A percentile compares a stretch with the other conserved stretches of the same genome.
These are phyloP conservation scores for Crepidotus variabilis DNA, from an alignment of 768 basidiomycete genomes.

Conservation along the genomic window DNA sequence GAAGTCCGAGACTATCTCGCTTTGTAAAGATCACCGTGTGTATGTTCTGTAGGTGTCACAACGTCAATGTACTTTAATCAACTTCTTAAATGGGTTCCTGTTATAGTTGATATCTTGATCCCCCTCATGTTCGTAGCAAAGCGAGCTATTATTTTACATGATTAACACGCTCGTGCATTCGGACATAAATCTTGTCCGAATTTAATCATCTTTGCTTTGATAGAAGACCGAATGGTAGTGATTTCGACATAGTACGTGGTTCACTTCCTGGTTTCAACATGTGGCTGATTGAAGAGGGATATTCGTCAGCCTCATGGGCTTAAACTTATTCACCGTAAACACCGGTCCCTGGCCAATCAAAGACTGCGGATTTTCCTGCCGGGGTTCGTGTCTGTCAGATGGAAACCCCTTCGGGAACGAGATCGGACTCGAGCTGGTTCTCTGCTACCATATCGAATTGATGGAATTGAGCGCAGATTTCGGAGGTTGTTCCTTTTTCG, in stretches of 20 bases:
- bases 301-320: background rate
- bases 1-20: conserved; percentile 96
- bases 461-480: background rate
- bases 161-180: background rate
- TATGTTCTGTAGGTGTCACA: conserved; percentile 17
- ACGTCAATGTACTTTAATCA: conserved; percentile 5
- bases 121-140: background rate
- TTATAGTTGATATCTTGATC: background rate
- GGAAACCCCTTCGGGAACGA: background rate
- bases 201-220: background rate
- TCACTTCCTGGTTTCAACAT: background rate
- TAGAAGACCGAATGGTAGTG: background rate
- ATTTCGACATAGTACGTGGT: background rate
- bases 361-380: background rate
- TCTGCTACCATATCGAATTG: background rate
- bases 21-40: conserved; percentile 42
- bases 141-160: background rate
- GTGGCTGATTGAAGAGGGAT: background rate
- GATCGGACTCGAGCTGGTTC: background rate
- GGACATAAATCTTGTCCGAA: background rate
- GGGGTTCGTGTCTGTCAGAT: background rate
- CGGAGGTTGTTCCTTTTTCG: background rate
- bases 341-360: background rate
- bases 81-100: background rate
- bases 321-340: background rate